These are phyloP conservation scores for Xylaria sp. DNA, from an alignment of 2,329 filamentous ascomycete genomes.

Conservation along the genomic window DNA sequence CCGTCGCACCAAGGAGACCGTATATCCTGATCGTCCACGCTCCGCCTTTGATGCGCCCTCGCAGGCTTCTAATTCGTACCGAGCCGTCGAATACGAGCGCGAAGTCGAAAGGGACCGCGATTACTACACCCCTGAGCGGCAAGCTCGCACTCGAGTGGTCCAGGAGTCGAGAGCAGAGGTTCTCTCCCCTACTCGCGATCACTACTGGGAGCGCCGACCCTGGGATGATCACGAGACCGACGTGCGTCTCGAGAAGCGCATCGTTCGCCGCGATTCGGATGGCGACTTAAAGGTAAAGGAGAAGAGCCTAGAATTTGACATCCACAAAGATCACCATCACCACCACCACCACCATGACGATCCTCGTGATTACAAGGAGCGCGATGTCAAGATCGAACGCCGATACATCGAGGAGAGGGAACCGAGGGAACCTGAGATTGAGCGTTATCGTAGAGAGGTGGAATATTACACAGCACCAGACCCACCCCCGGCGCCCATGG, in stretches of 20 bases:
- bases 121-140: conserved; percentile 35
- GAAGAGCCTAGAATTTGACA: conserved; percentile 56
- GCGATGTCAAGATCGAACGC: conserved; percentile 41
- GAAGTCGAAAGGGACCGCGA: conserved; percentile 39
- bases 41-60: conserved; percentile 53
- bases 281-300: conserved; percentile 62
- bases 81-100: conserved; percentile 41
- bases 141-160: conserved; percentile 41
- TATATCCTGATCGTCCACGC: conserved; percentile 56
- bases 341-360: conserved; percentile 28
- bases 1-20: conserved; percentile 48
- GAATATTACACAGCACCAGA: conserved; percentile 64
- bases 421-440: conserved; percentile 51
- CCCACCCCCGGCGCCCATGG: conserved; percentile 56
- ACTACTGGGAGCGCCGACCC: conserved; percentile 52
- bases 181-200: conserved; percentile 40
- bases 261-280: conserved; percentile 49
- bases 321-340: conserved; percentile 31
- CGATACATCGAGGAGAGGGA: conserved; percentile 38
- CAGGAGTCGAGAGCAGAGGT: conserved; percentile 51
- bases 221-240: conserved; percentile 50
- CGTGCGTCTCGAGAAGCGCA: conserved; percentile 49
- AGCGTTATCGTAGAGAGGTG: conserved; percentile 66
- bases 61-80: conserved; percentile 41
- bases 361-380: conserved; percentile 38